Evolutionary conservation across 179 eudicot species (phyloP), one percentile per base, ranked within the genome.

Genomic region (Vitellaria paradoxa): DNA sequence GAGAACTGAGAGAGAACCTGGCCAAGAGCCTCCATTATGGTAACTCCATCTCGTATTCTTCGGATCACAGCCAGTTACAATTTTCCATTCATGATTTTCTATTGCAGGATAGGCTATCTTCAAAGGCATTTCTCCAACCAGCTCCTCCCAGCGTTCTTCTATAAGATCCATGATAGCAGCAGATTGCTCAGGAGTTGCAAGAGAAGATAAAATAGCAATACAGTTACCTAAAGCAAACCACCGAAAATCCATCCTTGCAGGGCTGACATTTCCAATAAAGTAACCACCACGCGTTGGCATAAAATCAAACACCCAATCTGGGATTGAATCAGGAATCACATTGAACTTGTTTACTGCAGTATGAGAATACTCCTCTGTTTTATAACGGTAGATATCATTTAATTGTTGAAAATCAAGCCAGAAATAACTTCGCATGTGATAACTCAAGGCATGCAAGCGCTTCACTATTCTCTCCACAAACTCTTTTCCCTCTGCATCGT

Each of bases 1-100:
- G 30, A 45, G 55, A 8, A 9, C 7, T 6, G 17, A 8, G 55
- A 26, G 47, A 68, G 20, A 79, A 93, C 97, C 97, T 85, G 97
- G 97, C 98, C 98, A 93, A 56, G 98, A 93, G 77, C 98, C 98
- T 46, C 94, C 98, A 76, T 93, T 93, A 84, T 93, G 98, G 82
- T 93, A 93, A 81, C 98, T 93, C 98, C 98, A 93, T 84, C 94
- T 84, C 20, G 97, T 91, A 72, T 92, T 92, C 77, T 92, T 92
- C 4, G 96, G 96, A 79, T 92, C 97, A 81, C 97, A 88, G 65
- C 98, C 98, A 0, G 97, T 93, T 47, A 91, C 91, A 68, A 92
- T 90, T 67, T 91, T 81, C 98, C 98, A 93, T 78, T 93, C 97
- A 79, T 93, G 97, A 61, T 84, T 89, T 82, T 93, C 94, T 72